These are phyloP conservation scores for Vararia minispora DNA, from an alignment of 768 basidiomycete genomes.

Conservation along the genomic window DNA sequence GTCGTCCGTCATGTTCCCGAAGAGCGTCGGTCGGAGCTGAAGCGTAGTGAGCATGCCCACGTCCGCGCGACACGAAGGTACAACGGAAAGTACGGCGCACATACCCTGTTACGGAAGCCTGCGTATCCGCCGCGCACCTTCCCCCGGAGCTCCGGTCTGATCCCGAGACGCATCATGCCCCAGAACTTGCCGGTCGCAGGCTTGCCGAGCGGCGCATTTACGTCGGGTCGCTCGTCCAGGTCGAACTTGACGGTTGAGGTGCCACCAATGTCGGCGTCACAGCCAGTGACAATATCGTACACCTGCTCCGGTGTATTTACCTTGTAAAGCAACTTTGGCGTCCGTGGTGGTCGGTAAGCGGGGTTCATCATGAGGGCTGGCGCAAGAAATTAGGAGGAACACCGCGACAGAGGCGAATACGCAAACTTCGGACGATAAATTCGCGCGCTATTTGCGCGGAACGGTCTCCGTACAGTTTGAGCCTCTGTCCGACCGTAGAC, in stretches of 20 bases:
- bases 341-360: conserved; percentile 47
- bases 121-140: conserved; percentile 80
- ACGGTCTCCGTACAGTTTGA: no score
- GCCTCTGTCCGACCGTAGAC: no score
- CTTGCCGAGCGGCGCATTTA: conserved; percentile 30
- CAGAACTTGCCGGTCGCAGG: conserved; percentile 56
- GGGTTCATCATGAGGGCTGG: conserved; percentile 71
- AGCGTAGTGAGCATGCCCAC: not conserved
- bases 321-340: conserved; percentile 53
- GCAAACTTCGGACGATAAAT: no score
- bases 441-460: no score
- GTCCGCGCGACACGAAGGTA: not conserved
- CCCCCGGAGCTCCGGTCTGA: conserved; percentile 54
- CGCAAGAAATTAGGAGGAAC: not conserved
- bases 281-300: conserved; percentile 61
- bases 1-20: conserved; percentile 81
- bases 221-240: conserved; percentile 42
- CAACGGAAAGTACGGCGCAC: conserved; percentile 6
- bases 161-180: conserved; percentile 66
- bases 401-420: no score
- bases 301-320: conserved; percentile 53
- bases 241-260: conserved; percentile 69
- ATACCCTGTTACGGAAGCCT: conserved; percentile 78
- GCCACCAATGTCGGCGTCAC: conserved; percentile 85
- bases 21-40: conserved; percentile 69